Evolutionary conservation across 345 rosid genomes (phyloP).

Genomic region (Boechera retrofracta): DNA sequence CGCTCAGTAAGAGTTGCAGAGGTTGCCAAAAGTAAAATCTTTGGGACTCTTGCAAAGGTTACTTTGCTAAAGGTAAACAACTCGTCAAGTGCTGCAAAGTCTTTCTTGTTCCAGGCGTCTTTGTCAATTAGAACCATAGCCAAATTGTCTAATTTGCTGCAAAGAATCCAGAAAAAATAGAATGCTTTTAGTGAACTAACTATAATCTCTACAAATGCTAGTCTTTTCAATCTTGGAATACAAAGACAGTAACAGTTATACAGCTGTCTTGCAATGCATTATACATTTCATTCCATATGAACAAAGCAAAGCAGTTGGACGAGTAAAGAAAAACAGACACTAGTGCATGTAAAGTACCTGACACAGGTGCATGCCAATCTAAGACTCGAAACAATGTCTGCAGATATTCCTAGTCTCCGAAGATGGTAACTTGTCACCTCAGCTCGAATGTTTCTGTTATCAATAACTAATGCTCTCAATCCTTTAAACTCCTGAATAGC

Average conservation of each 20-base stretch:
- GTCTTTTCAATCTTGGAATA: not conserved
- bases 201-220: slow-evolving; percentile 22
- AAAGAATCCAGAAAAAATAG: slow-evolving; percentile 8
- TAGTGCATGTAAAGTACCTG: slow-evolving; percentile 33
- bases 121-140: slow-evolving; percentile 71
- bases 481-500: slow-evolving; percentile 61
- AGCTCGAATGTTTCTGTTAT: slow-evolving; percentile 69
- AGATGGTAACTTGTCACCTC: slow-evolving; percentile 85
- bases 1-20: slow-evolving; percentile 51
- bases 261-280: not conserved
- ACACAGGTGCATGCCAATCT: slow-evolving; percentile 52
- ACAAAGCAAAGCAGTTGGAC: slow-evolving; percentile 16
- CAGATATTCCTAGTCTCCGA: slow-evolving; percentile 68
- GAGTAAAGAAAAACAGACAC: slow-evolving; percentile 14
- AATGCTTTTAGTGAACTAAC: not conserved
- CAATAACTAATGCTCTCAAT: slow-evolving; percentile 73
- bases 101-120: slow-evolving; percentile 74
- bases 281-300: not conserved
- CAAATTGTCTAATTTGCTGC: slow-evolving; percentile 53
- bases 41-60: slow-evolving; percentile 26
- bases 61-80: slow-evolving; percentile 48
- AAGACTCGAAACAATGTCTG: slow-evolving; percentile 51
- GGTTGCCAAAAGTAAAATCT: slow-evolving; percentile 40
- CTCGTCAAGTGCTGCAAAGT: slow-evolving; percentile 41
- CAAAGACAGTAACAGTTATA: not conserved